phyloP scores from a whole-genome alignment of 148 eudicot genomes.

The Camellia lanceoleosa region DNA sequence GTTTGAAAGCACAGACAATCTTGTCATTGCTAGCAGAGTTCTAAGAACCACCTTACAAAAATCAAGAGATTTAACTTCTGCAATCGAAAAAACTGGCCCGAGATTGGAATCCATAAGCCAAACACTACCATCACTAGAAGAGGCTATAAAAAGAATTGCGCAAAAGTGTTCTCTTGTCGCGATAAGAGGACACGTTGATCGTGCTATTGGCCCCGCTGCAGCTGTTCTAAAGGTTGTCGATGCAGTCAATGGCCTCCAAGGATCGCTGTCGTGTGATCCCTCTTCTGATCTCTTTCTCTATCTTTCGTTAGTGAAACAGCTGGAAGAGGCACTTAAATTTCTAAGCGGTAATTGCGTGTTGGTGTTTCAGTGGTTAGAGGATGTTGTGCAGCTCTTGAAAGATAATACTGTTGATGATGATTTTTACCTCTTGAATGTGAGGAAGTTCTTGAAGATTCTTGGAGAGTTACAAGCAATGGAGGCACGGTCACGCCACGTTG shows the following conservation, averaged over 20 bases:
- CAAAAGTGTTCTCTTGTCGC: slow-evolving; percentile 33
- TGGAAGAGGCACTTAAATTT: slow-evolving; percentile 62
- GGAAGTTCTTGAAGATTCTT: slow-evolving; percentile 42
- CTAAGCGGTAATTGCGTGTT: slow-evolving; percentile 55
- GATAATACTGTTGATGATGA: slow-evolving; percentile 34
- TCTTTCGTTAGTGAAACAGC: slow-evolving; percentile 41
- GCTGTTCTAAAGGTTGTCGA: slow-evolving; percentile 53
- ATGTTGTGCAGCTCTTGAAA: slow-evolving; percentile 40
- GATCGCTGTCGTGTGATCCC: slow-evolving; percentile 25
- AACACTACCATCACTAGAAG: slow-evolving; percentile 35
- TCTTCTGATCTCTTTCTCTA: slow-evolving; percentile 36
- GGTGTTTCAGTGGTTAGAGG: slow-evolving; percentile 67
- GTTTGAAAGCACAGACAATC: slow-evolving; percentile 26
- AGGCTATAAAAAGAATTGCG: slow-evolving; percentile 27
- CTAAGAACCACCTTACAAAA: slow-evolving; percentile 44
- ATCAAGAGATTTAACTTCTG: slow-evolving; percentile 42
- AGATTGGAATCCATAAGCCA: slow-evolving; percentile 27
- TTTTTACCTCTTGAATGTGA: slow-evolving; percentile 32
- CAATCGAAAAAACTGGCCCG: slow-evolving; percentile 29
- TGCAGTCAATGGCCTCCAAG: slow-evolving; percentile 44
- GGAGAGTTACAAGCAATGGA: slow-evolving; percentile 47
- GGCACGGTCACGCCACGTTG: slow-evolving; percentile 32
- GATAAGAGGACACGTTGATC: slow-evolving; percentile 43
- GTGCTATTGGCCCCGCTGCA: slow-evolving; percentile 54
- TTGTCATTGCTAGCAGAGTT: slow-evolving; percentile 48